phyloP scores from a whole-genome alignment of 345 rosid species.

The Populus davidiana region DNA sequence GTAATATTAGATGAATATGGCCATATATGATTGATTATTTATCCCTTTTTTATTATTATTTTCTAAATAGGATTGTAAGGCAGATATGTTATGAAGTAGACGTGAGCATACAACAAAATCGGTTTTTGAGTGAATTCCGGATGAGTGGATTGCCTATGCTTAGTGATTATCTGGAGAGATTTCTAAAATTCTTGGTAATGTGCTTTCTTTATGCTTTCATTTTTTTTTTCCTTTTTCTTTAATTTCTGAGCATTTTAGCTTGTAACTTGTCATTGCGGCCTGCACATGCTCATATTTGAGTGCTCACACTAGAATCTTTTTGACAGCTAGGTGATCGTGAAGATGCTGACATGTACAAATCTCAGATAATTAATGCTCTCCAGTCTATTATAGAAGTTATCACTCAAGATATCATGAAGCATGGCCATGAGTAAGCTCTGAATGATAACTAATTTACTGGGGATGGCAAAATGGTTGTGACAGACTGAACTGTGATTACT shows the following conservation, averaged over 20 bases:
- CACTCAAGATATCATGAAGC: conserved; percentile 63
- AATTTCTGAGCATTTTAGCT: conserved; percentile 2
- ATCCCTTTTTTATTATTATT: conserved; percentile 14
- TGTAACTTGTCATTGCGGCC: background rate
- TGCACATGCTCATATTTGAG: background rate
- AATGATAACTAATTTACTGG: conserved; percentile 15
- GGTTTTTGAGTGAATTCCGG: conserved; percentile 58
- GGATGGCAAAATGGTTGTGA: background rate
- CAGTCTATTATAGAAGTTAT: conserved; percentile 93
- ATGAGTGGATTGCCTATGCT: conserved; percentile 76
- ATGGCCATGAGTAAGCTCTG: conserved; percentile 69
- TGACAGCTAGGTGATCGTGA: conserved; percentile 51
- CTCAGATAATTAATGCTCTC: conserved; percentile 81
- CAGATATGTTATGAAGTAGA: conserved; percentile 59
- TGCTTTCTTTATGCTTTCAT: background rate
- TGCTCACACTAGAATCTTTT: conserved; percentile 17
- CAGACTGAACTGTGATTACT: conserved; percentile 2
- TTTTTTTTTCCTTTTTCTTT: conserved; percentile 7
- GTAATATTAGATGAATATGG: conserved; percentile 1
- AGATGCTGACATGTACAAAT: conserved; percentile 32
- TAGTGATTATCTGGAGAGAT: conserved; percentile 69
- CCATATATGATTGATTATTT: background rate
- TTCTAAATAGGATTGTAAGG: conserved; percentile 47
- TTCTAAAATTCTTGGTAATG: conserved; percentile 66
- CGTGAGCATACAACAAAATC: conserved; percentile 36